Evolutionary conservation across 2,329 filamentous ascomycete species (phyloP), one percentile per base, ranked within the genome.

Genomic region (Stemphylium beticola): DNA sequence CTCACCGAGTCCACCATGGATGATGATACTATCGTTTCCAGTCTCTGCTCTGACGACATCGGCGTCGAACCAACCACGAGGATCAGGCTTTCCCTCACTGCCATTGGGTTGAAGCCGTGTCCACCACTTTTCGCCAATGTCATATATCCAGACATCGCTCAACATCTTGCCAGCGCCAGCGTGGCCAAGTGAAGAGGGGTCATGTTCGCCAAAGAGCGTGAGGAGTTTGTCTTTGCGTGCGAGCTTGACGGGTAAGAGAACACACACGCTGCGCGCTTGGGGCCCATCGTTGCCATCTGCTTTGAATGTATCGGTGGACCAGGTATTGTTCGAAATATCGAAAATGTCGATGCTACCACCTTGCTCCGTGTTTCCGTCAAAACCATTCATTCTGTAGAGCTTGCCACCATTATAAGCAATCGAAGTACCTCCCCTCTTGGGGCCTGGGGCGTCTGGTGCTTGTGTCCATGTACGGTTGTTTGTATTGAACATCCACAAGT

Each of bases 361-460:
- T 42, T 90, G 79, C 66, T 93, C 89, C 0, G 69, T 77, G 39
- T 81, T 78, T 0, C 89, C 91, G 71, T 93, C 89, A 64, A 88
- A 93, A 0, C 92, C 92, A 57, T 91, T 90, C 78, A 92, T 93
- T 24, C 91, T 83, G 76, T 88, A 96, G 6, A 96, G 73, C 20
- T 85, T 83, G 20, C 84, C 85, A 49, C 83, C 81, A 39, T 81
- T 82, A 47, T 87, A 82, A 1, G 87, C 85, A 22, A 96, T 85
- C 4, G 85, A 84, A 0, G 89, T 78, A 1, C 90, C 91, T 18
- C 87, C 86, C 42, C 91, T 82, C 0, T 84, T 77, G 7, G 87
- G 84, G 1, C 83, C 87, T 0, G 90, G 90, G 0, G 90, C 91
- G 7, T 84, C 74, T 0, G 87, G 82, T 12, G 91, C 80, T 66